A percentile compares a stretch with the other conserved stretches of the same genome.
Evolutionary conservation across 1,284 basidiomycete genomes (phyloP).

Genomic region (Phylloboletellus chloephorus): DNA sequence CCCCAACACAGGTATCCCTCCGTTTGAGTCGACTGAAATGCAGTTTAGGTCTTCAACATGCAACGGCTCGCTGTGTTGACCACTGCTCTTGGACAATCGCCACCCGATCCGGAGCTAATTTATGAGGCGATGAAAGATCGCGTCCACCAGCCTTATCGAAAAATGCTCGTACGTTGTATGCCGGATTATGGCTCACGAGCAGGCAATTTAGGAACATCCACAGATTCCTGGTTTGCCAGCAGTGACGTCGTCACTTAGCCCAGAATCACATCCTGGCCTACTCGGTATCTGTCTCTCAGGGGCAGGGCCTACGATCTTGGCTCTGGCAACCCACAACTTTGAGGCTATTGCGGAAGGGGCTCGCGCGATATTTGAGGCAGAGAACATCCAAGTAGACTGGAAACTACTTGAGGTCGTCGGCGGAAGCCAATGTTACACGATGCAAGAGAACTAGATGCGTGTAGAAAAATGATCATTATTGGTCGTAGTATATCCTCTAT

Average conservation of each 20-base stretch:
- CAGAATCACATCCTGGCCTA: slow-evolving; percentile 84
- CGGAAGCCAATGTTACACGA: slow-evolving; percentile 38
- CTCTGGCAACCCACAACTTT: slow-evolving; percentile 85
- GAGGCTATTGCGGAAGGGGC: slow-evolving; percentile 82
- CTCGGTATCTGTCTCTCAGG: slow-evolving; percentile 97
- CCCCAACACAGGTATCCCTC: background rate
- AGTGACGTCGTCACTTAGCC: slow-evolving; percentile 86
- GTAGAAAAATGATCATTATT: slow-evolving; percentile 21
- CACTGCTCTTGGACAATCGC: slow-evolving; percentile 85
- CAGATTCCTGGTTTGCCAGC: slow-evolving; percentile 94
- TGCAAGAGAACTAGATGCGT: slow-evolving; percentile 5
- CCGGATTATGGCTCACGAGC: background rate
- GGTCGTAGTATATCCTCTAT: slow-evolving; percentile 21
- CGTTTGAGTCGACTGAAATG: slow-evolving; percentile 4
- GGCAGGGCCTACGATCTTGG: slow-evolving; percentile 96
- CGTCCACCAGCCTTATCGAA: slow-evolving; percentile 96
- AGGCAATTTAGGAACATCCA: background rate
- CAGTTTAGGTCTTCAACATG: slow-evolving; percentile 89
- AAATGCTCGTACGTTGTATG: slow-evolving; percentile 59
- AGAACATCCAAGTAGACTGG: slow-evolving; percentile 80
- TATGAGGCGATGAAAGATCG: slow-evolving; percentile 99
- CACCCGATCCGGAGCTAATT: slow-evolving; percentile 90
- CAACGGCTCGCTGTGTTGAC: slow-evolving; percentile 98
- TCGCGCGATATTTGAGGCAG: slow-evolving; percentile 63
- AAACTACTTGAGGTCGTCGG: slow-evolving; percentile 63